These are phyloP conservation scores for Monilinia fructigena DNA, from an alignment of 2,329 filamentous ascomycete genomes.

Conservation along the genomic window DNA sequence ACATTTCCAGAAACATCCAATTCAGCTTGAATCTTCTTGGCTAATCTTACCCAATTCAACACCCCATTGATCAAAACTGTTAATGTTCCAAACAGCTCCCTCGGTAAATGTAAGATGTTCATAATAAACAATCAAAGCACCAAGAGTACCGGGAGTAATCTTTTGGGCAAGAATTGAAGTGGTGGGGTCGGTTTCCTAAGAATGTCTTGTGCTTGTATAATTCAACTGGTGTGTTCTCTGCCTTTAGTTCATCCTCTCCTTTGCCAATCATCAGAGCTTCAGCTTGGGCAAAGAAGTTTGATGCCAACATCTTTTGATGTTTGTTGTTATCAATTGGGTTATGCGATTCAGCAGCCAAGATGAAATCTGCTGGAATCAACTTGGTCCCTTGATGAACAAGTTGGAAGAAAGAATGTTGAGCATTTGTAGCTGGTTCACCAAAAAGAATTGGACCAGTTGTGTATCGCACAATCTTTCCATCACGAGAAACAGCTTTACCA, in stretches of 20 bases:
- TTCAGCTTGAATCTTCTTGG: constrained; percentile 87
- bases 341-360: constrained; percentile 92
- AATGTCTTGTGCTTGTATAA: constrained; percentile 99
- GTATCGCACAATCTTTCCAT: constrained; percentile 89
- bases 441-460: constrained; percentile 95
- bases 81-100: constrained; percentile 98
- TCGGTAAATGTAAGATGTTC: constrained; percentile 98
- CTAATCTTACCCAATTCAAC: constrained; percentile 97
- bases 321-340: constrained; percentile 90
- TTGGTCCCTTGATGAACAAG: constrained; percentile 98
- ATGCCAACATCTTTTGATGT: constrained; percentile 94
- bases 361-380: constrained; percentile 97
- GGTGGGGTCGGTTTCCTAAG: constrained; percentile 90
- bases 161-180: constrained; percentile 87
- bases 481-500: constrained; percentile 92
- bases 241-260: constrained; percentile 74
- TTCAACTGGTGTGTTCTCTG: constrained; percentile 69
- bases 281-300: constrained; percentile 87
- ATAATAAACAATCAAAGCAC: constrained; percentile 96
- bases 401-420: constrained; percentile 99
- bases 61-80: constrained; percentile 99
- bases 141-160: constrained; percentile 91
- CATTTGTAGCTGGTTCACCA: constrained; percentile 97
- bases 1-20: constrained; percentile 75
- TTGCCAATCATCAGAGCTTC: constrained; percentile 91